These are phyloP conservation scores for Saccharomycopsis amapae DNA, from an alignment of 805 yeast species.

Conservation along the genomic window DNA sequence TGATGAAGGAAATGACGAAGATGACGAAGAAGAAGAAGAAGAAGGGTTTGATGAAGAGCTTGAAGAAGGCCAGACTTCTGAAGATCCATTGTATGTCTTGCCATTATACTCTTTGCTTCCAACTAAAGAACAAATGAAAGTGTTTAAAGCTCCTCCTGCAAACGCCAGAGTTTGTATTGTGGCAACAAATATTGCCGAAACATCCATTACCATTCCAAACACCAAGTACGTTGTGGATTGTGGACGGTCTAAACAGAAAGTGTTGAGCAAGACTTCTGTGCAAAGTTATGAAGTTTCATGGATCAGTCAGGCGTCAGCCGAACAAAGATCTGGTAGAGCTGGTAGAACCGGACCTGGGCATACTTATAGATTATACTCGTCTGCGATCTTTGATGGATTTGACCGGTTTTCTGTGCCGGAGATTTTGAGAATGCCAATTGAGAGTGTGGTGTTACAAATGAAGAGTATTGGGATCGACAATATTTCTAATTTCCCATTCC, in stretches of 20 bases:
- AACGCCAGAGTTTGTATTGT: conserved; percentile 86
- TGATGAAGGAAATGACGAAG: conserved; percentile 28
- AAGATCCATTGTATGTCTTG: conserved; percentile 79
- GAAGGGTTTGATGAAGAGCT: conserved; percentile 62
- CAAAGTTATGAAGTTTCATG: conserved; percentile 88
- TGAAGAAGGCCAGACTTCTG: conserved; percentile 62
- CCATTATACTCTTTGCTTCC: conserved; percentile 92
- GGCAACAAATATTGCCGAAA: conserved; percentile 97
- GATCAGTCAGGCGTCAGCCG: conserved; percentile 94
- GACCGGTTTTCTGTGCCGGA: conserved; percentile 82
- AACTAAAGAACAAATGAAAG: conserved; percentile 91
- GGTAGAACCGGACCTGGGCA: conserved; percentile 99
- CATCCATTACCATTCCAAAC: conserved; percentile 94
- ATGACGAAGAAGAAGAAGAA: conserved; percentile 42
- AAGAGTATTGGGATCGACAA: conserved; percentile 95
- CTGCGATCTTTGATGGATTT: conserved; percentile 85
- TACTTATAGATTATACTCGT: conserved; percentile 84
- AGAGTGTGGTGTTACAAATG: conserved; percentile 92
- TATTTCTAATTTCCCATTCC: conserved; percentile 88
- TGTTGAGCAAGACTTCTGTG: conserved; percentile 76
- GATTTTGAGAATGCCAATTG: conserved; percentile 90
- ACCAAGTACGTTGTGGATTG: conserved; percentile 91
- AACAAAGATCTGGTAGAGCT: conserved; percentile 94
- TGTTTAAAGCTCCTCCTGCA: conserved; percentile 76
- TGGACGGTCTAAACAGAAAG: conserved; percentile 87